phyloP scores from a whole-genome alignment of 2,329 filamentous ascomycete species.

The Rhynchosporium agropyri region DNA sequence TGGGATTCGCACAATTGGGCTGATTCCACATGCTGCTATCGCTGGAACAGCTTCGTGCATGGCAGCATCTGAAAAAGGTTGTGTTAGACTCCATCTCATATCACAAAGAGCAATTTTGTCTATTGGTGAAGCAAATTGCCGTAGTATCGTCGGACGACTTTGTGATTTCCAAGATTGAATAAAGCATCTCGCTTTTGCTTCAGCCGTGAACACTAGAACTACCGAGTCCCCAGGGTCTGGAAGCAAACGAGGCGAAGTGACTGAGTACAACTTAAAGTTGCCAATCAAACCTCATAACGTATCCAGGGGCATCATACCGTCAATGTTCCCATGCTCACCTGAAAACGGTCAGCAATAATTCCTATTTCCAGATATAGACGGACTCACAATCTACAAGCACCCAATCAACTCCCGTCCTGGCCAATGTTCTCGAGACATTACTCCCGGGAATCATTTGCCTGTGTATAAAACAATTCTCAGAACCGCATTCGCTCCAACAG shows the following conservation, averaged over 20 bases:
- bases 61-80: slow-evolving; percentile 47
- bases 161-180: too few relatives aligned
- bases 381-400: slow-evolving; percentile 61
- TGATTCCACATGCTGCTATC: slow-evolving; percentile 57
- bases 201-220: too few relatives aligned
- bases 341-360: slow-evolving; percentile 1
- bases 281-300: background rate
- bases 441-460: slow-evolving; percentile 63
- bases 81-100: background rate
- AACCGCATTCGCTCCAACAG: background rate
- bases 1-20: slow-evolving; percentile 59
- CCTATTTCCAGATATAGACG: background rate
- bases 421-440: slow-evolving; percentile 61
- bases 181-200: too few relatives aligned
- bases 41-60: slow-evolving; percentile 62
- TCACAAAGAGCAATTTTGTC: too few relatives aligned
- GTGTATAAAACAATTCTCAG: background rate
- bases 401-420: slow-evolving; percentile 66
- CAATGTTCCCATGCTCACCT: slow-evolving; percentile 54
- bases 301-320: slow-evolving; percentile 44
- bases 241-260: too few relatives aligned
- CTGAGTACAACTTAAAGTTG: too few relatives aligned
- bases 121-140: too few relatives aligned
- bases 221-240: too few relatives aligned
- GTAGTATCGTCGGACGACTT: too few relatives aligned